Conservation (phyloP, 148 eudicot species). For the Fagopyrum tataricum region DNA sequence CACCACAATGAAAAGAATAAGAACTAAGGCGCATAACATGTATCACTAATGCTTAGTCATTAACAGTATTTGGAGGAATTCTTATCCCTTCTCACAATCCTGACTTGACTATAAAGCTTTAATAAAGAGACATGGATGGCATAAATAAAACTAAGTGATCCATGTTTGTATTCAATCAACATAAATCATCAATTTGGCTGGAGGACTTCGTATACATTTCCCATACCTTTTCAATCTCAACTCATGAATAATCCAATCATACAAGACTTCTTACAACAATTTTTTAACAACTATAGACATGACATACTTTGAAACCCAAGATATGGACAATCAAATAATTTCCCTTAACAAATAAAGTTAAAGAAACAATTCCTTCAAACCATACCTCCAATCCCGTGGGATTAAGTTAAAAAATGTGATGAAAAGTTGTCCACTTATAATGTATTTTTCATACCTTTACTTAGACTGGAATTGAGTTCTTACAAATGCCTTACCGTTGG, state of each 20-base stretch:
- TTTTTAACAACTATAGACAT: neutral
- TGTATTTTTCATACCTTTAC: slow-evolving; percentile 21
- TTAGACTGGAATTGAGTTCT: slow-evolving; percentile 29
- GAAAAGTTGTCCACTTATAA: neutral
- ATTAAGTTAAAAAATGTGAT: too few relatives aligned
- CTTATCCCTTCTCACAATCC: neutral
- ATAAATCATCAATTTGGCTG: neutral
- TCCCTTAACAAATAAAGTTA: neutral
- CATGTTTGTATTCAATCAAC: neutral
- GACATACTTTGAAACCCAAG: neutral
- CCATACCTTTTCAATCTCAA: neutral
- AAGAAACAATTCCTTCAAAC: neutral
- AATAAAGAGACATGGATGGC: neutral
- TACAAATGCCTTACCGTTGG: slow-evolving; percentile 33
- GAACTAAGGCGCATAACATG: neutral
- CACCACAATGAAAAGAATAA: slow-evolving; percentile 21
- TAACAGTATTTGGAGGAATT: neutral
- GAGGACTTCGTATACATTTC: neutral
- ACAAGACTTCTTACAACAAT: neutral
- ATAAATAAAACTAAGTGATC: neutral
- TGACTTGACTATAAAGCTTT: neutral
- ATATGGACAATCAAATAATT: neutral
- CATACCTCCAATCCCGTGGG: too few relatives aligned
- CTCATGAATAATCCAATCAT: neutral
- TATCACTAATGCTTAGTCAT: neutral